Evolutionary conservation across 306 rosid species (phyloP).

Genomic region (Trifolium repens): DNA sequence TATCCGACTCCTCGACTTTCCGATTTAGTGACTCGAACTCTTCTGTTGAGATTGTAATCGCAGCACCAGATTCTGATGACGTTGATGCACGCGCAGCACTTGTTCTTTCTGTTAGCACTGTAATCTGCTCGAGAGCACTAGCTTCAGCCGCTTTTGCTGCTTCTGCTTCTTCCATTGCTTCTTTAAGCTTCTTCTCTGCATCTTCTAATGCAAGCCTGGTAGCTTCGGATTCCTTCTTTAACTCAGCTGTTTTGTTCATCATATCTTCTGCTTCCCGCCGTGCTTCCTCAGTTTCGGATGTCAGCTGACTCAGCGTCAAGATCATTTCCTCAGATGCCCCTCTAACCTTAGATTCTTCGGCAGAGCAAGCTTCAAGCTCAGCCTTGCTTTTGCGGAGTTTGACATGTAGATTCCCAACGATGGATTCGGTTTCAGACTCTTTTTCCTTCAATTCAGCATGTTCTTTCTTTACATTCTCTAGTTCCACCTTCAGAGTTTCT

Average conservation of each 20-base stretch:
- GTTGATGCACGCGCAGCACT: conserved; percentile 89
- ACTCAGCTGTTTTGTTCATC: conserved; percentile 67
- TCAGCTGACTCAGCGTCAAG: conserved; percentile 69
- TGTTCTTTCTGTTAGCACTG: conserved; percentile 70
- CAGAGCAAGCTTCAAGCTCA: conserved; percentile 77
- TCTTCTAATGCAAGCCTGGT: conserved; percentile 67
- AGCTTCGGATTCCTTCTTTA: conserved; percentile 78
- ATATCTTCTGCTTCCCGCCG: conserved; percentile 75
- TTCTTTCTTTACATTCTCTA: conserved; percentile 87
- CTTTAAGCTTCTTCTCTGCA: conserved; percentile 72
- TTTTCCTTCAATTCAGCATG: conserved; percentile 80
- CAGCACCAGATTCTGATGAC: conserved; percentile 78
- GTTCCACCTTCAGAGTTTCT: conserved; percentile 78
- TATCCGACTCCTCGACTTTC: conserved; percentile 88
- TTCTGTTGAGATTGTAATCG: conserved; percentile 78
- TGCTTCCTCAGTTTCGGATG: conserved; percentile 71
- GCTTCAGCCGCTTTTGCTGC: conserved; percentile 82
- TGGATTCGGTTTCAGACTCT: conserved; percentile 89
- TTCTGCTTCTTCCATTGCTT: conserved; percentile 82
- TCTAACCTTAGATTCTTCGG: conserved; percentile 78
- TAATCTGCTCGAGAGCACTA: conserved; percentile 80
- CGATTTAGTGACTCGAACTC: conserved; percentile 81
- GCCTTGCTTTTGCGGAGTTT: conserved; percentile 75
- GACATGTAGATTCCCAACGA: conserved; percentile 79
- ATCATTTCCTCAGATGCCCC: conserved; percentile 85